Evolutionary conservation across 2,329 filamentous ascomycete genomes (phyloP).

Genomic region (Colletotrichum tofieldiae): DNA sequence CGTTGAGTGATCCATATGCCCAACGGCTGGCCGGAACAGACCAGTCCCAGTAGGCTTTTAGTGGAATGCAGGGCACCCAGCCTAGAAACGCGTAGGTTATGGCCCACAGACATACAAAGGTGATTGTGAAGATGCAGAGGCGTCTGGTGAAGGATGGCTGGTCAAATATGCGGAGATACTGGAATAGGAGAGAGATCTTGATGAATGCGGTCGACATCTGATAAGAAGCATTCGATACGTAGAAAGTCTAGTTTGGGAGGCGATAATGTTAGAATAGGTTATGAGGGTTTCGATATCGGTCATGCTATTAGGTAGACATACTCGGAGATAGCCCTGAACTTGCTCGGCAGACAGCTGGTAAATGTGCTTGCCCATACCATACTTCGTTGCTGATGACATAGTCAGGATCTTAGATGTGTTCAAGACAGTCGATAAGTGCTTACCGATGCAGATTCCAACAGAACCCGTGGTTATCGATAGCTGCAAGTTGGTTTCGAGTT

Average conservation of each 20-base stretch:
- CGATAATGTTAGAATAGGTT: conserved; percentile 1
- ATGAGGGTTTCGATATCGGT: neutral
- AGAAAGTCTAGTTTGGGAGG: conserved; percentile 48
- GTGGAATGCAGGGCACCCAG: conserved; percentile 51
- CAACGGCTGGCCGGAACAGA: conserved; percentile 47
- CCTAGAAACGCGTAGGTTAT: conserved; percentile 47
- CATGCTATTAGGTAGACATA: conserved; percentile 21
- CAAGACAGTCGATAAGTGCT: neutral
- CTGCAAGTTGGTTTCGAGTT: neutral
- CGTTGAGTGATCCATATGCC: conserved; percentile 50
- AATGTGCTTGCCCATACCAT: conserved; percentile 48
- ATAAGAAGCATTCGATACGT: conserved; percentile 52
- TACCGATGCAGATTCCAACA: conserved; percentile 27
- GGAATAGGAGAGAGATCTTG: conserved; percentile 56
- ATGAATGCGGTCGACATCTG: conserved; percentile 53
- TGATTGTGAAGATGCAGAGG: conserved; percentile 36
- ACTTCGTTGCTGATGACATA: conserved; percentile 43
- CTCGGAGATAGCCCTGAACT: conserved; percentile 45
- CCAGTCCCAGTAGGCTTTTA: conserved; percentile 45
- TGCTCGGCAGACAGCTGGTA: conserved; percentile 41
- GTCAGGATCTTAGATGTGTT: neutral
- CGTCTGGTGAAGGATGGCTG: conserved; percentile 47
- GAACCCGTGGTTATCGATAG: conserved; percentile 26
- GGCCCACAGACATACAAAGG: conserved; percentile 46
- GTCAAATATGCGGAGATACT: conserved; percentile 56